Conservation (phyloP, 2,329 filamentous ascomycete species). For the Fusarium equiseti region DNA sequence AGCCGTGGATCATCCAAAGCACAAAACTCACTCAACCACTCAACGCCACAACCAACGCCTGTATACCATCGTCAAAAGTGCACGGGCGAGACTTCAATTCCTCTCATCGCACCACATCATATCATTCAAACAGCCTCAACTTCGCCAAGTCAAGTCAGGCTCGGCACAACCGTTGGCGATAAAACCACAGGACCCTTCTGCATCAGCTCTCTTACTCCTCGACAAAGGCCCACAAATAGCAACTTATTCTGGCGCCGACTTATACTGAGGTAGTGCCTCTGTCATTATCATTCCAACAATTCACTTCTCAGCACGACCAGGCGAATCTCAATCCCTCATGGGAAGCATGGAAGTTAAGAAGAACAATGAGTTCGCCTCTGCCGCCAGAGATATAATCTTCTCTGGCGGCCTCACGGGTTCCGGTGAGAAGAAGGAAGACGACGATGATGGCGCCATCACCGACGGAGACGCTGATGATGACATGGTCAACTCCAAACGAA, state of each 20-base stretch:
- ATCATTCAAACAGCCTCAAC: conserved; percentile 22
- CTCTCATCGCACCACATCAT: conserved; percentile 36
- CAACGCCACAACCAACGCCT: conserved; percentile 1
- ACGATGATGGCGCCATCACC: conserved; percentile 53
- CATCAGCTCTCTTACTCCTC: conserved; percentile 5
- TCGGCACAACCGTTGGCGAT: conserved; percentile 9
- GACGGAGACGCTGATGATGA: conserved; percentile 57
- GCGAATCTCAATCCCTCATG: neutral
- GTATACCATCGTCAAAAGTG: conserved; percentile 9
- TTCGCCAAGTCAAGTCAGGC: conserved; percentile 16
- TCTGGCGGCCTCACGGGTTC: conserved; percentile 28
- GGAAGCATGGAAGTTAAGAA: conserved; percentile 38
- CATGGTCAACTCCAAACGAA: conserved; percentile 54
- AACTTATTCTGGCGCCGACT: conserved; percentile 23
- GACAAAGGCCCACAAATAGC: conserved; percentile 22
- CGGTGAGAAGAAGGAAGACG: conserved; percentile 29
- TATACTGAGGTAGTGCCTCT: conserved; percentile 31
- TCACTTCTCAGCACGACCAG: neutral
- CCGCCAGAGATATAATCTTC: conserved; percentile 47
- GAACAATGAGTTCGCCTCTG: conserved; percentile 48
- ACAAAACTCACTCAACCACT: conserved; percentile 12
- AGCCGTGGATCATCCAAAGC: neutral
- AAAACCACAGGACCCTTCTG: conserved; percentile 11
- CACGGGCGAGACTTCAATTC: conserved; percentile 27
- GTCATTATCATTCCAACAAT: neutral